phyloP scores from a whole-genome alignment of 2,329 filamentous ascomycete species.

The Coniochaeta sp. region DNA sequence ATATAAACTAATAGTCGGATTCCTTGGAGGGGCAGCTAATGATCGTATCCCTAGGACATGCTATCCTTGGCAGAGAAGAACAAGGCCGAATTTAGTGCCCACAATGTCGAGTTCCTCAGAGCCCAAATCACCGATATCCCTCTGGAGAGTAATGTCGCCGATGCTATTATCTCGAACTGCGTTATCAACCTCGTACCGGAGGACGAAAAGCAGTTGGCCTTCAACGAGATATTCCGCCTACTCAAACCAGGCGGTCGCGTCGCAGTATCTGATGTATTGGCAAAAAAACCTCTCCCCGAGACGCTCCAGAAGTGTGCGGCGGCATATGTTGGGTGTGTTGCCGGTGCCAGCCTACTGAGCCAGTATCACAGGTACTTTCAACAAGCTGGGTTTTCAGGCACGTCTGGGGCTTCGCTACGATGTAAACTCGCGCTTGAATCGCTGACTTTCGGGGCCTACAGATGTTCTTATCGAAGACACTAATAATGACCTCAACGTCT shows the following conservation, averaged over 20 bases:
- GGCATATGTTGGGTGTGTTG: conserved; percentile 54
- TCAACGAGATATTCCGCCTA: conserved; percentile 50
- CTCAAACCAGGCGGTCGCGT: conserved; percentile 50
- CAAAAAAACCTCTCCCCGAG: conserved; percentile 38
- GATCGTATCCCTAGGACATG: conserved; percentile 38
- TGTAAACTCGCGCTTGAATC: background rate
- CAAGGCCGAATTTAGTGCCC: conserved; percentile 25
- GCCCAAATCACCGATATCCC: conserved; percentile 42
- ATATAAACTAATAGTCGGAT: background rate
- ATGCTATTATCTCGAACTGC: conserved; percentile 58
- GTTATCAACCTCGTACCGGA: conserved; percentile 52
- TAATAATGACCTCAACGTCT: conserved; percentile 39
- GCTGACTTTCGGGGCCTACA: conserved; percentile 11
- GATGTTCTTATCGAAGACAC: conserved; percentile 38
- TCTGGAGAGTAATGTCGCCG: conserved; percentile 31
- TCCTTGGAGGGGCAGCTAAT: background rate
- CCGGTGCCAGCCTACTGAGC: conserved; percentile 44
- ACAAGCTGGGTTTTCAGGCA: conserved; percentile 43
- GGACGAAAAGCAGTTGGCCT: conserved; percentile 44
- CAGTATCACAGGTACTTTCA: conserved; percentile 46
- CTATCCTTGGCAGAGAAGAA: conserved; percentile 40
- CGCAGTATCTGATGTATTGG: conserved; percentile 54
- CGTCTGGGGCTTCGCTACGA: conserved; percentile 5
- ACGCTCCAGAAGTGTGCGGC: conserved; percentile 39
- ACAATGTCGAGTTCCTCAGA: conserved; percentile 45